Evolutionary conservation across 352 stramenopile species (phyloP).

Genomic region (Globisporangium abappressorium): DNA sequence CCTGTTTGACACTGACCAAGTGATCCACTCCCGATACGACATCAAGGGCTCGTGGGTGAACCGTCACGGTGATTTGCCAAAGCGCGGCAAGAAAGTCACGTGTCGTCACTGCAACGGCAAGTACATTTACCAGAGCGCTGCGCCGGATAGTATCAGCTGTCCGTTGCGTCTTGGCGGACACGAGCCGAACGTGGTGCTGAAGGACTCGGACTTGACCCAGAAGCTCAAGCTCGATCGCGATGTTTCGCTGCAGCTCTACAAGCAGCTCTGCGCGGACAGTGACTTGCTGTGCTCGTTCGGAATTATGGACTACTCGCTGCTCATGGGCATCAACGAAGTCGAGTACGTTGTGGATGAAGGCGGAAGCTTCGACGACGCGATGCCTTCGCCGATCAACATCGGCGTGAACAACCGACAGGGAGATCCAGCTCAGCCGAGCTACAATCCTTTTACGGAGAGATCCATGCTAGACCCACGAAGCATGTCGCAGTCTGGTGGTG

Average conservation of each 20-base stretch:
- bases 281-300: constrained; percentile 84
- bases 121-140: constrained; percentile 70
- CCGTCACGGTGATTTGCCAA: constrained; percentile 72
- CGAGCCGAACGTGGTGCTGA: constrained; percentile 87
- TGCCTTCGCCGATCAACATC: constrained; percentile 28
- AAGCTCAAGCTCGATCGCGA: constrained; percentile 84
- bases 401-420: constrained; percentile 19
- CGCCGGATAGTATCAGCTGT: constrained; percentile 69
- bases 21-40: constrained; percentile 88
- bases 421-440: constrained; percentile 22
- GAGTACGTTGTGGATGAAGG: constrained; percentile 84
- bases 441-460: constrained; percentile 65
- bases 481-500: constrained; percentile 9
- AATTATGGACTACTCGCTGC: constrained; percentile 92
- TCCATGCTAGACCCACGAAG: constrained; percentile 64
- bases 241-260: constrained; percentile 66
- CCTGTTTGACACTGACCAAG: constrained; percentile 85
- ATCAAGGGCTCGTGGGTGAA: constrained; percentile 92
- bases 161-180: constrained; percentile 72
- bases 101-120: constrained; percentile 89
- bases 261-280: constrained; percentile 76
- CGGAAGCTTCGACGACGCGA: constrained; percentile 30
- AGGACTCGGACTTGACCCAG: constrained; percentile 86
- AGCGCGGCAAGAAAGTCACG: constrained; percentile 85
- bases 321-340: constrained; percentile 89